phyloP scores from a whole-genome alignment of 2,329 filamentous ascomycete species.

The Calonectria pseudoturangicola region DNA sequence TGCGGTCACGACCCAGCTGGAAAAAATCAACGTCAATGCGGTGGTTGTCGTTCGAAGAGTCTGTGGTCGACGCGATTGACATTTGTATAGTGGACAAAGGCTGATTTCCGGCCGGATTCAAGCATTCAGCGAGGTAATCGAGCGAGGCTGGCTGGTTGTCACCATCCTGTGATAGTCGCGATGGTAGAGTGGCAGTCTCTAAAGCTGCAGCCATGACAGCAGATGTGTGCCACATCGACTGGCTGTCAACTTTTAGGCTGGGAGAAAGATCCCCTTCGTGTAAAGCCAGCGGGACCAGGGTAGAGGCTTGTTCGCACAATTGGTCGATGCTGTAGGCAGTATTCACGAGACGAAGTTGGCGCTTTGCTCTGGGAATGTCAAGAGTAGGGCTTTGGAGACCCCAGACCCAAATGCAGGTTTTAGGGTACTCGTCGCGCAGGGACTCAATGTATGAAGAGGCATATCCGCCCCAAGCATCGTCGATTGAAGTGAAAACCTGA shows the following conservation, averaged over 20 bases:
- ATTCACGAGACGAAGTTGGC: slow-evolving; percentile 79
- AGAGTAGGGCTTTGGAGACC: slow-evolving; percentile 80
- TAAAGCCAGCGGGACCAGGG: slow-evolving; percentile 85
- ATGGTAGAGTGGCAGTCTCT: slow-evolving; percentile 86
- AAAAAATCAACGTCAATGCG: slow-evolving; percentile 59
- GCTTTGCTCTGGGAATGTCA: slow-evolving; percentile 71
- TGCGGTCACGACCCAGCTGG: slow-evolving; percentile 50
- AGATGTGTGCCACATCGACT: slow-evolving; percentile 86
- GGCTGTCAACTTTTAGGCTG: slow-evolving; percentile 75
- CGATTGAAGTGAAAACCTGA: slow-evolving; percentile 82
- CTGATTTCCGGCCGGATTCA: slow-evolving; percentile 87
- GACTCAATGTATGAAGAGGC: slow-evolving; percentile 83
- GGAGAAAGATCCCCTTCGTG: slow-evolving; percentile 73
- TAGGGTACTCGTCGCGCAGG: slow-evolving; percentile 92
- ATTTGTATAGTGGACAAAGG: slow-evolving; percentile 85
- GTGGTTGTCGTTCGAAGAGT: slow-evolving; percentile 54
- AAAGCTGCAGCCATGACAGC: slow-evolving; percentile 85
- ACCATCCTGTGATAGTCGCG: slow-evolving; percentile 75
- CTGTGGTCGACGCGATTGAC: slow-evolving; percentile 67
- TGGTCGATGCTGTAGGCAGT: slow-evolving; percentile 82
- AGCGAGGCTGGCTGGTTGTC: slow-evolving; percentile 69
- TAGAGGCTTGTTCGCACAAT: slow-evolving; percentile 81
- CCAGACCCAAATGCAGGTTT: slow-evolving; percentile 91
- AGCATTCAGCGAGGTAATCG: slow-evolving; percentile 76
- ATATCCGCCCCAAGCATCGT: slow-evolving; percentile 90